Evolutionary conservation across 345 rosid genomes (phyloP).

Genomic region (Eucalyptus marginata): DNA sequence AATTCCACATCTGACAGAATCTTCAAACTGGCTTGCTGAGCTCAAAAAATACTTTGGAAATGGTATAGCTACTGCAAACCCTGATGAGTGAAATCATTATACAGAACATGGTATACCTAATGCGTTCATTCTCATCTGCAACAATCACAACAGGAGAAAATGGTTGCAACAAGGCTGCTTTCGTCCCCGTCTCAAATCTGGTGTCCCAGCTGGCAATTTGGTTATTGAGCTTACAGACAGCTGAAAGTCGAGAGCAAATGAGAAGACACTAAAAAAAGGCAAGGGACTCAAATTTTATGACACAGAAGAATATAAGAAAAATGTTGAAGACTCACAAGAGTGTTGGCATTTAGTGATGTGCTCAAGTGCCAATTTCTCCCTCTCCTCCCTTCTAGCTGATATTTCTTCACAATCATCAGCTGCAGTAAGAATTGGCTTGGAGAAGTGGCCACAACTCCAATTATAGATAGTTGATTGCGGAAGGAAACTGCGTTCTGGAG

Average conservation of each 20-base stretch:
- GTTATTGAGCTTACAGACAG: slow-evolving; percentile 68
- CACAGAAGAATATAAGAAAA: background rate
- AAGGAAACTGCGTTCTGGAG: slow-evolving; percentile 67
- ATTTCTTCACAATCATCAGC: slow-evolving; percentile 78
- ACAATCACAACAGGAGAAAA: slow-evolving; percentile 89
- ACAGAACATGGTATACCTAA: slow-evolving; percentile 37
- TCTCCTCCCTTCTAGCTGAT: slow-evolving; percentile 72
- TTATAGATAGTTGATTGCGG: slow-evolving; percentile 90
- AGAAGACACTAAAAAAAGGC: background rate
- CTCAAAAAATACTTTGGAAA: background rate
- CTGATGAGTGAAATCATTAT: background rate
- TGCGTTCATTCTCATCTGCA: slow-evolving; percentile 92
- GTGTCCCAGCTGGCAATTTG: slow-evolving; percentile 90
- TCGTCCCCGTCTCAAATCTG: slow-evolving; percentile 79
- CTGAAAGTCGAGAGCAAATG: slow-evolving; percentile 14
- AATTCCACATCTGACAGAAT: background rate
- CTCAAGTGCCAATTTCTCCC: slow-evolving; percentile 77
- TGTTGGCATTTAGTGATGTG: slow-evolving; percentile 87
- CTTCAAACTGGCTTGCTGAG: background rate
- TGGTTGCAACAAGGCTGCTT: slow-evolving; percentile 79
- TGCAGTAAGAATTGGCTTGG: slow-evolving; percentile 81
- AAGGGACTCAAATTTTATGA: background rate
- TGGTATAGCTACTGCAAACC: background rate
- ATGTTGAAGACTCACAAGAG: slow-evolving; percentile 9
- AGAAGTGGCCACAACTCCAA: slow-evolving; percentile 97